Evolutionary conservation across 495 filamentous ascomycete species (phyloP), one percentile per base, ranked within the genome.

Genomic region (Aspergillus indologenus): DNA sequence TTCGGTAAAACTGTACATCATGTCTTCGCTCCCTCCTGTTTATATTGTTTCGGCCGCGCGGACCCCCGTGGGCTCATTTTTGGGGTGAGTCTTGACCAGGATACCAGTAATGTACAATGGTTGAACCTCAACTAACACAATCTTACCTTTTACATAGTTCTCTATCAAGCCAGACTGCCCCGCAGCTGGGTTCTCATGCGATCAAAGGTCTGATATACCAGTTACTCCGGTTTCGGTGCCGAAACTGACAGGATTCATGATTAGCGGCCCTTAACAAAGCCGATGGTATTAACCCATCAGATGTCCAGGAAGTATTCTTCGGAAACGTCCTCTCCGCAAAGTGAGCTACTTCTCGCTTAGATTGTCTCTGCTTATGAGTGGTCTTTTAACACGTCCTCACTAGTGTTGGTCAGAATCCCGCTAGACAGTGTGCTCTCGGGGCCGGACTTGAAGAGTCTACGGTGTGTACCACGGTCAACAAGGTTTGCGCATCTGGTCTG

Each of bases 301-400:
- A 94, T 70, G 91, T 98, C 21, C 84, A 98, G 69, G 94, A 98
- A 69, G 90, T 98, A 68, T 95, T 94, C 82, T 94, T 96, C 66
- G 94, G 94, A 68, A 98, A 98, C 81, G 94, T 98, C 54, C 83
- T 98, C 64, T 95, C 92, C 46, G 94, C 93, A 67, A 91, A 91
- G 92, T 97, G 81, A 65, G 82, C 53, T 11, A 26, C 23, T 68
- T 22, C 12, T 14, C 44, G 15, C 42, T 62, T 24, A 55, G 61
- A 31, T 17, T 31, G 48, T 31, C 18, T 44, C 29, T 19, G 45
- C 3, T 17, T 12, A 40, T 44, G 51, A 15, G 29, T 61, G 18
- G 54, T 56, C 66, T 29, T 9, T n/a, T 70, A 47, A 63, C 23
- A 18, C 22, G 34, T 29, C 24, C 8, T 54, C 47, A 44, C 52